phyloP scores from a whole-genome alignment of 2,329 filamentous ascomycete species.

The Talaromyces islandicus region DNA sequence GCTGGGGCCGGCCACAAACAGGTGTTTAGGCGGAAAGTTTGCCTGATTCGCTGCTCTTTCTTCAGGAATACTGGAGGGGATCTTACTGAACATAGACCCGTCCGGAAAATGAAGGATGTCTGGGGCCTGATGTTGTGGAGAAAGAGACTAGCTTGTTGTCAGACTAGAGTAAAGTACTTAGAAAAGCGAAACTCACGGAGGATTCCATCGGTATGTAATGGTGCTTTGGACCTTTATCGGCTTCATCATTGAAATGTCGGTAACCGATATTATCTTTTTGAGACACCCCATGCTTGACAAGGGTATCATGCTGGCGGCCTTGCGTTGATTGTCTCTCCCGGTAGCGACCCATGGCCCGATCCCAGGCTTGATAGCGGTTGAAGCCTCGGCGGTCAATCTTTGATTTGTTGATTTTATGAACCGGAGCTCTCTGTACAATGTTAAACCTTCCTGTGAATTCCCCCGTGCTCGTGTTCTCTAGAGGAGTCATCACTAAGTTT shows the following conservation, averaged over 20 bases:
- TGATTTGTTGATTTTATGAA: constrained; percentile 16
- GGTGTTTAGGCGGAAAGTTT: constrained; percentile 19
- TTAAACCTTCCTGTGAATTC: background rate
- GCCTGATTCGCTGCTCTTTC: constrained; percentile 14
- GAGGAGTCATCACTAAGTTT: constrained; percentile 30
- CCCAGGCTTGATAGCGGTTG: constrained; percentile 43
- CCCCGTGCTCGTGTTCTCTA: constrained; percentile 19
- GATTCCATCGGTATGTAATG: background rate
- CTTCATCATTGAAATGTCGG: background rate
- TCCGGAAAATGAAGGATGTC: constrained; percentile 19
- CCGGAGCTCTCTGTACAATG: background rate
- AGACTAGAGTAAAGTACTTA: background rate
- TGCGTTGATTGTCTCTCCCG: constrained; percentile 19
- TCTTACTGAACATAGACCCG: constrained; percentile 18
- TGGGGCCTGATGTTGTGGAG: constrained; percentile 14
- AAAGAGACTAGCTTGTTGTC: constrained; percentile 18
- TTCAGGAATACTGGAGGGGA: constrained; percentile 13
- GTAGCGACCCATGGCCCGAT: constrained; percentile 37
- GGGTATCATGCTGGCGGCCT: background rate
- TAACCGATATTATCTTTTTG: background rate
- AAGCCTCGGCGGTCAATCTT: constrained; percentile 39
- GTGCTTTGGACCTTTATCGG: background rate
- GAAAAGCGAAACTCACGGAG: background rate
- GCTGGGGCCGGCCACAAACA: constrained; percentile 28
- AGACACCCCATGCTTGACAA: background rate